phyloP scores from a whole-genome alignment of 2,329 filamentous ascomycete species.

The Hypoxylon sp. region DNA sequence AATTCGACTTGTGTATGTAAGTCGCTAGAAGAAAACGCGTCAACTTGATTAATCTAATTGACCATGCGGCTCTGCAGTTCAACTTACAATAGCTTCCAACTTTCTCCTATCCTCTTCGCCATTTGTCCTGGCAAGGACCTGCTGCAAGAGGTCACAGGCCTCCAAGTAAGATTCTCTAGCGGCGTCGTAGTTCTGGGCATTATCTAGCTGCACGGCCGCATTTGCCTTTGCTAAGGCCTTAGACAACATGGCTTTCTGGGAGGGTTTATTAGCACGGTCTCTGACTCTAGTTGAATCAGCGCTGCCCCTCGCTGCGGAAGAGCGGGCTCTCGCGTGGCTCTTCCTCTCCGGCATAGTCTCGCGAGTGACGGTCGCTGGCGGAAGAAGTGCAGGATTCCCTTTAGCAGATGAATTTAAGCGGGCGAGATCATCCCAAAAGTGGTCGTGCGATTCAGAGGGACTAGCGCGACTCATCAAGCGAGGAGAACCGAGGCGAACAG shows the following conservation, averaged over 20 bases:
- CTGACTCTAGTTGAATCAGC: conserved; percentile 59
- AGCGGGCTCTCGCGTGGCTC: conserved; percentile 64
- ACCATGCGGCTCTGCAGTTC: background rate
- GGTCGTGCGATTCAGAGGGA: conserved; percentile 47
- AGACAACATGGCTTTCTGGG: conserved; percentile 97
- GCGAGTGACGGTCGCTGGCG: conserved; percentile 48
- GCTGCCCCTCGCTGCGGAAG: conserved; percentile 62
- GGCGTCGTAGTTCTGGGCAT: conserved; percentile 93
- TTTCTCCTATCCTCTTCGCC: conserved; percentile 91
- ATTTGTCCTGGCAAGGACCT: conserved; percentile 87
- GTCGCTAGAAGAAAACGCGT: conserved; percentile 68
- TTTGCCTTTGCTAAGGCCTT: conserved; percentile 95
- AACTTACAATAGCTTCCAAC: conserved; percentile 90
- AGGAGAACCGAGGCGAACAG: conserved; percentile 37
- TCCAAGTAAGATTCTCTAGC: conserved; percentile 92
- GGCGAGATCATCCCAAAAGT: conserved; percentile 49
- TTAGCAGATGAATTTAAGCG: conserved; percentile 43
- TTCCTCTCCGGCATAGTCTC: conserved; percentile 56
- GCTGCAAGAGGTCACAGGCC: conserved; percentile 87
- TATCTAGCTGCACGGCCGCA: conserved; percentile 93
- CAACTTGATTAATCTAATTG: conserved; percentile 11
- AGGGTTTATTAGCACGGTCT: conserved; percentile 63
- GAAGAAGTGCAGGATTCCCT: conserved; percentile 47
- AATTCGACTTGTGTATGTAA: conserved; percentile 92
- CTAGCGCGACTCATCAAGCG: conserved; percentile 46